These are phyloP conservation scores for Maudiozyma turicensis DNA, from an alignment of 805 yeast genomes.

Conservation along the genomic window DNA sequence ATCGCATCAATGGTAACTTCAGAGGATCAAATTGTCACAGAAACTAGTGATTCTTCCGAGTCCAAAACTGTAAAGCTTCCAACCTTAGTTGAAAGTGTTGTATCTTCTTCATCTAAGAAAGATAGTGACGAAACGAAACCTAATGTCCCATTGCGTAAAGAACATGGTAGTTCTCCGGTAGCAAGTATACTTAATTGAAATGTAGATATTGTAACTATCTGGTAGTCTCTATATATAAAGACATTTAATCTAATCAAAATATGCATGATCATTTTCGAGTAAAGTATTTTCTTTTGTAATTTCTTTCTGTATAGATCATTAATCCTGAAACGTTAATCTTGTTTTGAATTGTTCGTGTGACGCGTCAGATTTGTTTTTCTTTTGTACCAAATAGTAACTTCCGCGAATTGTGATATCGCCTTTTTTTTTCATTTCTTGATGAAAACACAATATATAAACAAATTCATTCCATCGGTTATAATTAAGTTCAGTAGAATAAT, in stretches of 20 bases:
- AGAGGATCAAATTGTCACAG: neutral
- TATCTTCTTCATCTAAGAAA: neutral
- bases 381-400: neutral
- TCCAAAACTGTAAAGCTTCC: neutral
- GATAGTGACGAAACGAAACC: neutral
- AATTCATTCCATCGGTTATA: neutral
- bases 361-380: conserved; percentile 2
- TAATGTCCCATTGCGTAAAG: neutral
- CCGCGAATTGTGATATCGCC: neutral
- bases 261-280: neutral
- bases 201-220: neutral
- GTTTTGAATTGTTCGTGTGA: neutral
- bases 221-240: neutral
- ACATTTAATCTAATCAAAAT: neutral
- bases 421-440: neutral
- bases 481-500: too few species aligned
- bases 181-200: neutral
- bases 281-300: too few species aligned
- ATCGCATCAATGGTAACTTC: neutral
- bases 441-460: neutral
- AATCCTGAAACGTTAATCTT: neutral
- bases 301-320: too few species aligned
- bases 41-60: too few species aligned
- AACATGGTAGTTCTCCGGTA: neutral
- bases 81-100: neutral